Conservation (phyloP, 2,329 filamentous ascomycete species). For the Aspergillus sp. region DNA sequence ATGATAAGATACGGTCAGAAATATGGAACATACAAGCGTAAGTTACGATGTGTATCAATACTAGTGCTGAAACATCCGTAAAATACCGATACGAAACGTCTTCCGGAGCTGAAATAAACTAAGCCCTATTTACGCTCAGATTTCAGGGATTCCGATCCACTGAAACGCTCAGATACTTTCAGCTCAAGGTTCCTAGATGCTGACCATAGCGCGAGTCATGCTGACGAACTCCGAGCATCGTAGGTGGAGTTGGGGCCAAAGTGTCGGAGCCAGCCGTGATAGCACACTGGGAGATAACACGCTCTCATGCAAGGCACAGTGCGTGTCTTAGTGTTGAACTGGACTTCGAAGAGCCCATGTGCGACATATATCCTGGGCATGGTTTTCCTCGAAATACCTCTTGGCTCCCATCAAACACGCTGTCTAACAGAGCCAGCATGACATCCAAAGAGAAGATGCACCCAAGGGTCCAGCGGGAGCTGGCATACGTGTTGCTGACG, state of each 20-base stretch:
- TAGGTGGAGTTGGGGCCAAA: neutral
- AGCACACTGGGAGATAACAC: neutral
- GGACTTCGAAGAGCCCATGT: no score
- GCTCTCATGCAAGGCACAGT: neutral
- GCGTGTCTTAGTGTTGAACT: neutral
- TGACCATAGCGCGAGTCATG: neutral
- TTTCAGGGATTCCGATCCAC: neutral
- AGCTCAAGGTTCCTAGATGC: neutral
- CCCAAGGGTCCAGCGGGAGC: constrained; percentile 4
- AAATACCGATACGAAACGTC: neutral
- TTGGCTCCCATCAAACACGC: neutral
- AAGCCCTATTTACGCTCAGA: neutral
- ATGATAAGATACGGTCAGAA: neutral
- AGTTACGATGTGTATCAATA: neutral
- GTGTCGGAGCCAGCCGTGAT: neutral
- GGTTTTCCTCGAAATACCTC: constrained; percentile 4
- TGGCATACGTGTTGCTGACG: constrained; percentile 4
- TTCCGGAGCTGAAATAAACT: neutral
- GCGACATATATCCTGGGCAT: neutral
- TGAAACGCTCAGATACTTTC: neutral
- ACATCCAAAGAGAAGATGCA: neutral
- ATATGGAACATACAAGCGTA: neutral
- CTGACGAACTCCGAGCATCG: neutral
- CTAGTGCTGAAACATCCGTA: neutral
- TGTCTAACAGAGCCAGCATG: neutral